Base-by-base conservation (phyloP, 129 eudicot genomes). In the Logfia minima region DNA sequence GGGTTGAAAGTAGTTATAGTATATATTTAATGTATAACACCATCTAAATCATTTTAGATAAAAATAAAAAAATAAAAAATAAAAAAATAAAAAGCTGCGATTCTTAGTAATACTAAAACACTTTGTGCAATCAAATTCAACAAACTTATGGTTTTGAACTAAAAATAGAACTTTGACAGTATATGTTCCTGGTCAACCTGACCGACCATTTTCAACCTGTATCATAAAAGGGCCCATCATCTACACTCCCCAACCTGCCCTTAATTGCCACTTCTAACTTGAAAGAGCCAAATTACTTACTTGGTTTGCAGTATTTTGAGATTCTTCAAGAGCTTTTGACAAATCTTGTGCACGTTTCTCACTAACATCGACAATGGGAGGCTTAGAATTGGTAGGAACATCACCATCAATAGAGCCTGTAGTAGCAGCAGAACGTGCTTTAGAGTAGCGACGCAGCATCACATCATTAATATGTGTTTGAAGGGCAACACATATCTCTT, bases 401-500 rank as follows among this genome's bases (percentile, higher is more conserved):
- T 86, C 96, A 63, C 89, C 97, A 75, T 70, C 87, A 43, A 82
- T 62, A 69, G 88, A 34, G 61, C 84, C 91, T 28, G 79, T 41
- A 84, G 68, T 83, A 41, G 88, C 74, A 72, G 87, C 77, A 76
- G 94, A 77, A 6, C 90, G 91, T 48, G 95, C 99, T 83, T 95
- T 95, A 28, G 99, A 95, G 83, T 95, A 95, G 35, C 99, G 89
- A 24, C 99, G 97, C 71, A 95, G 41, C 99, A 95, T 95, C 13
- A 95, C 97, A 82, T 95, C 99, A 70, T 95, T 95, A 73, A 95
- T 95, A 81, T 95, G 99, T 55, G 99, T 95, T 76, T 95, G 99
- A 79, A 95, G 99, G 45, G 99, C 99, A 31, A 95, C 99, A 85
- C 99, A 95, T 16, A 95, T 89, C 85, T 95, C 99, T 74, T 95